These are phyloP conservation scores for Phytopythium boreale DNA, from an alignment of 352 stramenopile genomes.

Conservation along the genomic window DNA sequence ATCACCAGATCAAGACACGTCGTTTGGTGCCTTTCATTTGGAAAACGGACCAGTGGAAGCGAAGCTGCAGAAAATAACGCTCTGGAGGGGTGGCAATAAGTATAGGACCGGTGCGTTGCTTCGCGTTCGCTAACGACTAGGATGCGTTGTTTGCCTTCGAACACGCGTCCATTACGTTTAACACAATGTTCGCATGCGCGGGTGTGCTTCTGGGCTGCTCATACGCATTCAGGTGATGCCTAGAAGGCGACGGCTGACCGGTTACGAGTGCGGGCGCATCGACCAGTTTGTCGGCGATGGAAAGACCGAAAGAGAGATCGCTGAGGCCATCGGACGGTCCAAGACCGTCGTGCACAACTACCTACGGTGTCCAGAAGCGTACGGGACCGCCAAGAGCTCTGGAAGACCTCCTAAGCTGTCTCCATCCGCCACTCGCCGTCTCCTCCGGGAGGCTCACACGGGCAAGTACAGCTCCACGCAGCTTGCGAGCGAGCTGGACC, in stretches of 20 bases:
- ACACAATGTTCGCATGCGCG: too few relatives aligned
- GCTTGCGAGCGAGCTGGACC: not conserved
- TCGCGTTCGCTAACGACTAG: too few relatives aligned
- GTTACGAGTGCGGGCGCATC: not conserved
- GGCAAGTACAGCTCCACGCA: not conserved
- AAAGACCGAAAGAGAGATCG: not conserved
- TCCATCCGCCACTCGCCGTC: not conserved
- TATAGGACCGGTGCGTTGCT: too few relatives aligned
- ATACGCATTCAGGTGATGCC: too few relatives aligned
- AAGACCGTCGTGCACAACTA: not conserved
- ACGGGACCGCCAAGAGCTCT: not conserved
- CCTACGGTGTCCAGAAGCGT: not conserved
- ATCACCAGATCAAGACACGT: too few relatives aligned
- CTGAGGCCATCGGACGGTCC: not conserved
- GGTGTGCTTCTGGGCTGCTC: too few relatives aligned
- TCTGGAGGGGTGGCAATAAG: not conserved
- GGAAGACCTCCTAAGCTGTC: not conserved
- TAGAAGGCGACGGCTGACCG: too few relatives aligned
- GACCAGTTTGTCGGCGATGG: not conserved
- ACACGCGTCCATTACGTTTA: too few relatives aligned
- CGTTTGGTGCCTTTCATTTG: not conserved
- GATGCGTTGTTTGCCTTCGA: too few relatives aligned
- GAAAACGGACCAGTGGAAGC: not conserved
- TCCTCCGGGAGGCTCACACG: not conserved
- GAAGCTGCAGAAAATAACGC: not conserved